Percentiles rank a stretch among this genome's conserved stretches.
These are phyloP conservation scores for Amesomyces nigricolor DNA, from an alignment of 2,329 filamentous ascomycete species.

Conservation along the genomic window DNA sequence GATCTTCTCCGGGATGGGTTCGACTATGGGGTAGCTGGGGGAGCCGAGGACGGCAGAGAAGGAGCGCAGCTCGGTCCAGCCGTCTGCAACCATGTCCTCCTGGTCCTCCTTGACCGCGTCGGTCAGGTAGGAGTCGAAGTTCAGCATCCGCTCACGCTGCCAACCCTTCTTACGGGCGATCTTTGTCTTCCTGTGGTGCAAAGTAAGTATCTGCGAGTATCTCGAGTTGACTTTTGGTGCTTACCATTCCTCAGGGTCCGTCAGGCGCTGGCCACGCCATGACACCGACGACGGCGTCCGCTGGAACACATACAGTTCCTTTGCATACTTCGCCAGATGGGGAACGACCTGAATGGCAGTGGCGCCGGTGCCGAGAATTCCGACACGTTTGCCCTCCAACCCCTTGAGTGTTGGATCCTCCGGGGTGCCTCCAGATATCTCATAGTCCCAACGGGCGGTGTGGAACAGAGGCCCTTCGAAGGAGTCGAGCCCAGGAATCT, in stretches of 20 bases:
- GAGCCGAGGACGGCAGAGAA: slow-evolving; percentile 37
- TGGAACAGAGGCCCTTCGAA: slow-evolving; percentile 42
- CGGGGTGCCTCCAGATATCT: slow-evolving; percentile 37
- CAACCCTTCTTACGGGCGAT: slow-evolving; percentile 37
- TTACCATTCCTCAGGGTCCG: slow-evolving; percentile 38
- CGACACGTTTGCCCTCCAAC: slow-evolving; percentile 43
- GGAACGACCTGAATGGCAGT: slow-evolving; percentile 44
- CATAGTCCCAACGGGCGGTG: slow-evolving; percentile 43
- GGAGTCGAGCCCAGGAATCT: slow-evolving; percentile 36
- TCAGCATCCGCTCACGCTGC: slow-evolving; percentile 42
- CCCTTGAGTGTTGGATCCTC: slow-evolving; percentile 38
- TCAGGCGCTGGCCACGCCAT: slow-evolving; percentile 35
- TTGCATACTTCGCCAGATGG: slow-evolving; percentile 40
- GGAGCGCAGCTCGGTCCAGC: slow-evolving; percentile 39
- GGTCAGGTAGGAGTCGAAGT: slow-evolving; percentile 38
- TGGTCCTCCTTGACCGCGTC: slow-evolving; percentile 31
- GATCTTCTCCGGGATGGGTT: slow-evolving; percentile 33
- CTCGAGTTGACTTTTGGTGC: not conserved
- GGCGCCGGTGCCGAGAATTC: slow-evolving; percentile 46
- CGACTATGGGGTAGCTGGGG: slow-evolving; percentile 25
- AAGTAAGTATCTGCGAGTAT: not conserved
- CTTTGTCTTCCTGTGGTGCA: slow-evolving; percentile 26
- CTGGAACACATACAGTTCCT: slow-evolving; percentile 51
- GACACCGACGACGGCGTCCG: slow-evolving; percentile 45
- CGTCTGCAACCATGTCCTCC: slow-evolving; percentile 44